Percentiles rank a stretch among this genome's conserved stretches.
Evolutionary conservation across 768 basidiomycete genomes (phyloP).

Genomic region (Mycena capillaripes): DNA sequence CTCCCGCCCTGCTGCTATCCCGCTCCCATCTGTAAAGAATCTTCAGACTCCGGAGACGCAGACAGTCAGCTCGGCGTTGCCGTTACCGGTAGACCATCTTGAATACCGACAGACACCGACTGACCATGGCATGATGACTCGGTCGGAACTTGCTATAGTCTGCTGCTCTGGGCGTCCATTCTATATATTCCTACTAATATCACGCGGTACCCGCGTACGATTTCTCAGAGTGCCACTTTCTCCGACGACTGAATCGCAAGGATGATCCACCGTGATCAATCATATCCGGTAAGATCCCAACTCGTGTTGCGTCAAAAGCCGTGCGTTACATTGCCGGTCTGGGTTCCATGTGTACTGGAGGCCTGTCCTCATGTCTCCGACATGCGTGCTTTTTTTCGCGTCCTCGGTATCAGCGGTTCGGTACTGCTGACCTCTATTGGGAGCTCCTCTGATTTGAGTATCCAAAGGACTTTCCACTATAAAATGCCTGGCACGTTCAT

Average conservation of each 20-base stretch:
- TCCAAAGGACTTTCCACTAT: neutral
- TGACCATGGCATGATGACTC: too few relatives aligned
- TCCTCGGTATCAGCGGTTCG: neutral
- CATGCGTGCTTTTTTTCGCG: neutral
- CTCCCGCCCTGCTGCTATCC: too few relatives aligned
- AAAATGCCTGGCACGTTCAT: neutral
- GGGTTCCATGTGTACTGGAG: neutral
- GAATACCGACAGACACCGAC: too few relatives aligned
- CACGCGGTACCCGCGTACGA: too few relatives aligned
- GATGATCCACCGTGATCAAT: neutral
- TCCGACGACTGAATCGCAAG: neutral
- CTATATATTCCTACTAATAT: too few relatives aligned
- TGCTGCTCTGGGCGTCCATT: too few relatives aligned
- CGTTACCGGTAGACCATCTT: too few relatives aligned
- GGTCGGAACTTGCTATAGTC: too few relatives aligned
- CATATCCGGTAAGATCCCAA: neutral
- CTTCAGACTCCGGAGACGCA: too few relatives aligned
- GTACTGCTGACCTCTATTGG: neutral
- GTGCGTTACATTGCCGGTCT: neutral
- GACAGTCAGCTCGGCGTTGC: too few relatives aligned
- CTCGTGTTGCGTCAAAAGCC: neutral
- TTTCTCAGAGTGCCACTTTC: too few relatives aligned
- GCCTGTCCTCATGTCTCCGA: neutral
- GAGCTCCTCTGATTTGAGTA: neutral
- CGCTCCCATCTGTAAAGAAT: too few relatives aligned